phyloP scores from a whole-genome alignment of 2,329 filamentous ascomycete species.

The Byssoonygena ceratinophila region DNA sequence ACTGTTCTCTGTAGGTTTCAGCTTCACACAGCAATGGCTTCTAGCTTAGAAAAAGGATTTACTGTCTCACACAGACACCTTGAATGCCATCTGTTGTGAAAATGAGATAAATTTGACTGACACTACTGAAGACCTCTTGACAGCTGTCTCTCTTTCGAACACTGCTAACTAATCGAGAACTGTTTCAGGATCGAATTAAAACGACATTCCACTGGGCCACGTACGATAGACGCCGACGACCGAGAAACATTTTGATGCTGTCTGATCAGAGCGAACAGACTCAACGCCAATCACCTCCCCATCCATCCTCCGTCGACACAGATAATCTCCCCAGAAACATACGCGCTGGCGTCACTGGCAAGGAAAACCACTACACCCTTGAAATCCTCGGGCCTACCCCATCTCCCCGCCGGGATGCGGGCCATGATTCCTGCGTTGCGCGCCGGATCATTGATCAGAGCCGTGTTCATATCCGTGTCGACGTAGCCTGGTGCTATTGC shows the following conservation, averaged over 20 bases:
- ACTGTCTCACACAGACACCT: no score
- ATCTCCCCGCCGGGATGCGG: slow-evolving; percentile 18
- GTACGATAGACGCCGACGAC: not conserved
- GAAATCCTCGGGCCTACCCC: slow-evolving; percentile 19
- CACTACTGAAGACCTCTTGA: no score
- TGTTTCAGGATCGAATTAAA: not conserved
- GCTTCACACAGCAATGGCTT: no score
- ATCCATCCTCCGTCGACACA: slow-evolving; percentile 90
- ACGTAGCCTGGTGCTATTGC: slow-evolving; percentile 85
- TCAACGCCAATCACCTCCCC: slow-evolving; percentile 51
- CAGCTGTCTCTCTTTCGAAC: not conserved
- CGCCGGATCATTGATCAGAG: slow-evolving; percentile 61
- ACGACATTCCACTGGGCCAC: not conserved
- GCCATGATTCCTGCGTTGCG: slow-evolving; percentile 57
- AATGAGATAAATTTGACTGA: no score
- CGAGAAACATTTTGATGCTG: not conserved
- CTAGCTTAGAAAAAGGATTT: no score
- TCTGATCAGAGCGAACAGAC: not conserved
- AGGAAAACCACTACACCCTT: slow-evolving; percentile 19
- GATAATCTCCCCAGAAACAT: slow-evolving; percentile 48
- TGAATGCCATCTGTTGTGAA: no score
- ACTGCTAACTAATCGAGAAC: not conserved
- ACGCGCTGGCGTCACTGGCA: slow-evolving; percentile 19
- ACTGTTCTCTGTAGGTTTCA: no score
- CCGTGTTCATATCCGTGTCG: slow-evolving; percentile 87